These are phyloP conservation scores for Pulveroboletus ravenelii DNA, from an alignment of 768 basidiomycete species.

Conservation along the genomic window DNA sequence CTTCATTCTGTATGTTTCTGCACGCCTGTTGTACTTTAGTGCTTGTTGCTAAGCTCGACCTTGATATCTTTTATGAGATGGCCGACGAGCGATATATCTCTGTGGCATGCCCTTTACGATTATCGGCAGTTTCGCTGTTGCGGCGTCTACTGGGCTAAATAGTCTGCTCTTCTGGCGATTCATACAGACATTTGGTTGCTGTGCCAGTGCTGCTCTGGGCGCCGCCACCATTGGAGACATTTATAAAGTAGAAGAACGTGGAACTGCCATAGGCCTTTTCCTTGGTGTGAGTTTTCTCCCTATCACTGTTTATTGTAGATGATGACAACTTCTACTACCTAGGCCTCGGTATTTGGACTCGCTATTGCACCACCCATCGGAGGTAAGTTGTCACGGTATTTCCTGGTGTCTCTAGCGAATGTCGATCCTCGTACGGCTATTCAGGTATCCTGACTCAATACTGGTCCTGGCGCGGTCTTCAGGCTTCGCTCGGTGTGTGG, in stretches of 20 bases:
- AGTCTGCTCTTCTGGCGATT: slow-evolving; percentile 56
- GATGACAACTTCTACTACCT: background rate
- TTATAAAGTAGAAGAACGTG: slow-evolving; percentile 58
- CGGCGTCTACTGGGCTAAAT: slow-evolving; percentile 38
- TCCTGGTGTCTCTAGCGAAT: background rate
- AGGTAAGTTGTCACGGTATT: slow-evolving; percentile 30
- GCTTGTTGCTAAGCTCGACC: background rate
- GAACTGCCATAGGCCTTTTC: slow-evolving; percentile 56
- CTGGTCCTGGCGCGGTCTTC: slow-evolving; percentile 63
- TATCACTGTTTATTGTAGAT: background rate
- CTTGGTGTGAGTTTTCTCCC: slow-evolving; percentile 37
- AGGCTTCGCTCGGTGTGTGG: slow-evolving; percentile 40
- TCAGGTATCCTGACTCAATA: slow-evolving; percentile 51
- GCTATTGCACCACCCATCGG: slow-evolving; percentile 58
- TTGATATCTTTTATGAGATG: slow-evolving; percentile 41
- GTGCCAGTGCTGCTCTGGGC: slow-evolving; percentile 52
- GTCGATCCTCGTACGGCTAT: background rate
- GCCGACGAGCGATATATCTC: slow-evolving; percentile 58
- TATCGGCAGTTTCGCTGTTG: slow-evolving; percentile 58
- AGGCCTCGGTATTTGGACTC: slow-evolving; percentile 52
- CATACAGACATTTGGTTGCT: slow-evolving; percentile 61
- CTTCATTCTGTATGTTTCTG: slow-evolving; percentile 43
- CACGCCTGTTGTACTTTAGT: background rate
- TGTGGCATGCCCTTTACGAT: slow-evolving; percentile 53
- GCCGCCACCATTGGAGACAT: slow-evolving; percentile 63